Conservation (phyloP, 352 stramenopile species). For the Phytopythium helicoides region DNA sequence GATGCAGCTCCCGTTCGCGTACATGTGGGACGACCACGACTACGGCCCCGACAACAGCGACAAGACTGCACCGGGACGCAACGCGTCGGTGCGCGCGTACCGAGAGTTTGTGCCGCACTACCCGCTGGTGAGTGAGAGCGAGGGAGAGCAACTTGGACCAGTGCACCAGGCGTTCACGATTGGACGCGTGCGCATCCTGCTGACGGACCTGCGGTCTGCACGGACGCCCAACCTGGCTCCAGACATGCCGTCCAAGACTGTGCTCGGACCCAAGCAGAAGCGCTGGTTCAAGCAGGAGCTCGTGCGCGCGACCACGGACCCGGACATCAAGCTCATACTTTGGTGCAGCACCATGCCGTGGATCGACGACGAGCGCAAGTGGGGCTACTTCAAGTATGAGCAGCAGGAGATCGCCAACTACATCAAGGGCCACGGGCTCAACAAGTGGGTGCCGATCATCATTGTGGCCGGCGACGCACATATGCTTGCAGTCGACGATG, state of each 20-base stretch:
- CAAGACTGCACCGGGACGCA: constrained; percentile 60
- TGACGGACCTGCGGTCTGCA: constrained; percentile 80
- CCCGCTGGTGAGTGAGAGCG: constrained; percentile 16
- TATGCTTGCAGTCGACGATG: constrained; percentile 88
- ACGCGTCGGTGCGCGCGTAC: constrained; percentile 76
- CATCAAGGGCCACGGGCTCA: constrained; percentile 60
- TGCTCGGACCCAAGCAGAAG: constrained; percentile 83
- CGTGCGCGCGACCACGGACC: constrained; percentile 49
- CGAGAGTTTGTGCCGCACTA: constrained; percentile 84
- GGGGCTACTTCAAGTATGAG: constrained; percentile 82
- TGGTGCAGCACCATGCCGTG: constrained; percentile 90
- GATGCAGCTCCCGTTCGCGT: constrained; percentile 83
- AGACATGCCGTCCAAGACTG: constrained; percentile 73
- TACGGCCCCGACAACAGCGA: constrained; percentile 89
- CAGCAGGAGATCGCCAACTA: constrained; percentile 76
- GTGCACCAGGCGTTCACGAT: constrained; percentile 84
- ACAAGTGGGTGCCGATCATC: constrained; percentile 70
- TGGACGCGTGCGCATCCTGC: constrained; percentile 78
- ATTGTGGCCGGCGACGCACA: constrained; percentile 87
- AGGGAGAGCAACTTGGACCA: constrained; percentile 17
- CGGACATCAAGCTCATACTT: constrained; percentile 61
- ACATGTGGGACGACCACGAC: constrained; percentile 92
- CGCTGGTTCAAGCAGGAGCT: constrained; percentile 86
- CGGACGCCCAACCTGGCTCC: constrained; percentile 64
- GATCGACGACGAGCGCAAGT: constrained; percentile 85